Base-by-base conservation (phyloP, 106 monocot species). In the Dendrobium huoshanense region DNA sequence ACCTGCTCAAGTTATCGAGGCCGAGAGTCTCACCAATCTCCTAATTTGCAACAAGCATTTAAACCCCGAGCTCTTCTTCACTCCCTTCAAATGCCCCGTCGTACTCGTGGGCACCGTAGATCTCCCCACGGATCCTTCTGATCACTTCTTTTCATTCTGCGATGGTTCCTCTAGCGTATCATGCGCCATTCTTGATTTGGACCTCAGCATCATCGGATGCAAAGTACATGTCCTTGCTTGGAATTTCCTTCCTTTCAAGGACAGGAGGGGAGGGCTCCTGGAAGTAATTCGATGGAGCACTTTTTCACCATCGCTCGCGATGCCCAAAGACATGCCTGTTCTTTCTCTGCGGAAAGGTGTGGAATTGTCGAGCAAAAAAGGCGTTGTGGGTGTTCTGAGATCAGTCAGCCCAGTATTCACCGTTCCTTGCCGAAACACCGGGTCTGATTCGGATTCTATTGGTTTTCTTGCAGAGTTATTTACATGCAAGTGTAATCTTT, bases 201-300 rank as follows among this genome's bases (percentile, higher is more conserved):
- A 92, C 45, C 82, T 80, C 81, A 45, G 51, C 15, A 42, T 88
- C 41, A 8, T 93, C 68, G 86, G 85, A 27, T 72, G 77, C 7
- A 41, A 77, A 61, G 79, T 93, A 77, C 75, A 73, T 16, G 88
- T 90, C 7, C 80, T 83, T 56, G 90, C 92, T 2, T 93, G 86
- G 86, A 93, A 93, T 67, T 93, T 88, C 82, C 44, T 93, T 76
- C 92, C 90, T 65, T 73, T 85, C 77, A 73, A 81, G 22, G 37
- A 79, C 55, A 9, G 29, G 0, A 5, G 74, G 25, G 86, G 79
- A 1, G 92, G 92, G 11, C 75, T 82, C 41, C 64, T 93, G 9
- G 92, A 93, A 76, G 78, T 93, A 44, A 77, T 90, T 37, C 64
- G 78, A 19, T 93, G 92, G 90, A 48, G 79, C 15, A 49, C 79